Conservation (phyloP, 2,329 filamentous ascomycete species). For the Parastagonospora nodorum region DNA sequence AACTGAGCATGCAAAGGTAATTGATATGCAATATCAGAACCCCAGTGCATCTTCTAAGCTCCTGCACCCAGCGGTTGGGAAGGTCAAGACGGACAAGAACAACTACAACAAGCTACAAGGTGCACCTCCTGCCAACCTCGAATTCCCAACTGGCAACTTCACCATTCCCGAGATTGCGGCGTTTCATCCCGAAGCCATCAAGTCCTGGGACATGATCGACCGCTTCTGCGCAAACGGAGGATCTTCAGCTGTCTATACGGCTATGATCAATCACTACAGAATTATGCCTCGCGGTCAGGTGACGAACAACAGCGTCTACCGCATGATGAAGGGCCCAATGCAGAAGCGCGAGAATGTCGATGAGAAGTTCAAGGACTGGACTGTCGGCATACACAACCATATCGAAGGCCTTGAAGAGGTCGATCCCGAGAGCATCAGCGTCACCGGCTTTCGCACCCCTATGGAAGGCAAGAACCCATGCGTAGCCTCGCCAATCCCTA, state of each 20-base stretch:
- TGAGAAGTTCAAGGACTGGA: constrained; percentile 19
- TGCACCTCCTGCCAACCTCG: constrained; percentile 19
- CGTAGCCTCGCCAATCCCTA: constrained; percentile 10
- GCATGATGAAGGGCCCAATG: constrained; percentile 25
- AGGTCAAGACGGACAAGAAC: background rate
- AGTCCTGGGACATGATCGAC: constrained; percentile 27
- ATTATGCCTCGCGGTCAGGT: constrained; percentile 13
- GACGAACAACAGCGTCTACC: constrained; percentile 16
- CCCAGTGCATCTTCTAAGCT: too few species aligned
- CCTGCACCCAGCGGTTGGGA: background rate
- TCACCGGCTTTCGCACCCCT: constrained; percentile 19
- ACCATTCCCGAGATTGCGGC: constrained; percentile 30
- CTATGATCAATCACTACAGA: constrained; percentile 26
- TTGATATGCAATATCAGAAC: too few species aligned
- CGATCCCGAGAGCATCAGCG: constrained; percentile 17
- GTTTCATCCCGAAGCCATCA: constrained; percentile 30
- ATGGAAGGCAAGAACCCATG: background rate
- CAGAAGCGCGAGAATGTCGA: constrained; percentile 11
- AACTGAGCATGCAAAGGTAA: background rate
- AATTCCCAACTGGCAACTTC: constrained; percentile 28
- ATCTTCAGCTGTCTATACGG: constrained; percentile 2
- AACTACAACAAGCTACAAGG: constrained; percentile 19
- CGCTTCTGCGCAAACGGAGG: constrained; percentile 31
- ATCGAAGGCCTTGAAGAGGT: constrained; percentile 11
- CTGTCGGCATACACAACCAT: constrained; percentile 9